Evolutionary conservation across 352 stramenopile genomes (phyloP), one percentile per base, ranked within the genome.

Genomic region (Pythium sp.): DNA sequence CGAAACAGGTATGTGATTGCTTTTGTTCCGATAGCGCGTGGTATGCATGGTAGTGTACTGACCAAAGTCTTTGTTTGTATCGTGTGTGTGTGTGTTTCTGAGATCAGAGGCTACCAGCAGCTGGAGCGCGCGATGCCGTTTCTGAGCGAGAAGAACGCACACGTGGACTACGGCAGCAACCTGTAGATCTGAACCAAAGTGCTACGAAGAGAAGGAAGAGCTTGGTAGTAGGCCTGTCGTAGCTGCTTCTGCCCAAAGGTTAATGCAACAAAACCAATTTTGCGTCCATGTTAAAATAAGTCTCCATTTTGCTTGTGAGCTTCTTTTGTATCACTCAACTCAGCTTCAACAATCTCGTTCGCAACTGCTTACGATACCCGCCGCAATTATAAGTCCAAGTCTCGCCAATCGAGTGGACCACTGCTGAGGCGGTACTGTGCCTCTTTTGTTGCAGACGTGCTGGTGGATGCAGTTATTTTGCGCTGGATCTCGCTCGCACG

Each of bases 101-200:
- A 5, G 3, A 38, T 24, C 14, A 57, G 49, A 26, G 53, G 36
- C 20, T 51, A 58, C 36, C 58, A 59, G 79, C 78, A 54, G 22
- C 68, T 60, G 34, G 72, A 76, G 57, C 70, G 68, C 5, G 69
- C 75, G 15, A 70, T 72, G 30, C 80, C 80, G 14, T 80, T 87
- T 9, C 72, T 79, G 53, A 78, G 57, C 28, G 76, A 82, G 30
- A 85, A 82, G 62, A 72, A 68, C 36, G 55, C 62, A 56, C 64
- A 73, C 56, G n/a, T 79, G 28, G 68, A 82, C 69, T 87, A 87
- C 68, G 80, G 80, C 62, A 85, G 76, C 5, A 77, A 20, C 47
- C n/a, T 54, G 18, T 71, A 72, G 32, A 38, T 20, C 12, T 46
- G 38, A 18, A 20, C 1, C 1, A 1, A 3, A 15, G 1, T 11